phyloP scores from a whole-genome alignment of 2,329 filamentous ascomycete genomes.

The Apiospora phragmitis region DNA sequence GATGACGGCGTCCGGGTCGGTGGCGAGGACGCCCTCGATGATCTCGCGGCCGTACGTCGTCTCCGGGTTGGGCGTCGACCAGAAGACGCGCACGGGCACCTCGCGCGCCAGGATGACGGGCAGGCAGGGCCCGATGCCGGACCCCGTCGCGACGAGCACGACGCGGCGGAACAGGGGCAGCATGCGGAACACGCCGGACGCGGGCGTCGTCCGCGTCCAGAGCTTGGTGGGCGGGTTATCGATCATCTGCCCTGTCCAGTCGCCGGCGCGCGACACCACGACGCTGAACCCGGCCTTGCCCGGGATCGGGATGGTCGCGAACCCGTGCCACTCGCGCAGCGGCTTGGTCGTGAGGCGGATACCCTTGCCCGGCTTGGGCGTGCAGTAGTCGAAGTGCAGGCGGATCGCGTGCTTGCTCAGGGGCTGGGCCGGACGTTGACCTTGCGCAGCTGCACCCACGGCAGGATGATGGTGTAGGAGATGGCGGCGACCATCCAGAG shows the following conservation, averaged over 20 bases:
- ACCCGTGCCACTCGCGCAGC: constrained; percentile 61
- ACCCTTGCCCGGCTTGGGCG: constrained; percentile 47
- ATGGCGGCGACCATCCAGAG: constrained; percentile 61
- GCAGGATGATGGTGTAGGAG: constrained; percentile 57
- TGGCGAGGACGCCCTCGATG: constrained; percentile 24
- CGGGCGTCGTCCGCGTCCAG: constrained; percentile 61
- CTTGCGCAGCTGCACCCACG: constrained; percentile 63
- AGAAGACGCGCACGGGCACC: constrained; percentile 33
- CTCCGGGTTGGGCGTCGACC: constrained; percentile 35
- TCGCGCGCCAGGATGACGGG: constrained; percentile 52
- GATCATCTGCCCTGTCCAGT: constrained; percentile 63
- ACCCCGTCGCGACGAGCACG: constrained; percentile 63
- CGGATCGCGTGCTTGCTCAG: constrained; percentile 64
- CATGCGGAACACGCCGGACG: constrained; percentile 58
- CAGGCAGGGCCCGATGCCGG: constrained; percentile 63
- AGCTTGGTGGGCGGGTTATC: constrained; percentile 52
- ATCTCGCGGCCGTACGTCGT: constrained; percentile 34
- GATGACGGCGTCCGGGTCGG: constrained; percentile 35
- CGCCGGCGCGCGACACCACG: constrained; percentile 62
- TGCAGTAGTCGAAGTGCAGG: constrained; percentile 56
- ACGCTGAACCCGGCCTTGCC: constrained; percentile 50
- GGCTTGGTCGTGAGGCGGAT: constrained; percentile 55
- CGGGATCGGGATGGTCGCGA: constrained; percentile 58
- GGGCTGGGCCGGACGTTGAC: constrained; percentile 53
- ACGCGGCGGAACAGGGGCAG: constrained; percentile 57